These are phyloP conservation scores for Astrothelium subdiscretum DNA, from an alignment of 495 filamentous ascomycete species.

Conservation along the genomic window DNA sequence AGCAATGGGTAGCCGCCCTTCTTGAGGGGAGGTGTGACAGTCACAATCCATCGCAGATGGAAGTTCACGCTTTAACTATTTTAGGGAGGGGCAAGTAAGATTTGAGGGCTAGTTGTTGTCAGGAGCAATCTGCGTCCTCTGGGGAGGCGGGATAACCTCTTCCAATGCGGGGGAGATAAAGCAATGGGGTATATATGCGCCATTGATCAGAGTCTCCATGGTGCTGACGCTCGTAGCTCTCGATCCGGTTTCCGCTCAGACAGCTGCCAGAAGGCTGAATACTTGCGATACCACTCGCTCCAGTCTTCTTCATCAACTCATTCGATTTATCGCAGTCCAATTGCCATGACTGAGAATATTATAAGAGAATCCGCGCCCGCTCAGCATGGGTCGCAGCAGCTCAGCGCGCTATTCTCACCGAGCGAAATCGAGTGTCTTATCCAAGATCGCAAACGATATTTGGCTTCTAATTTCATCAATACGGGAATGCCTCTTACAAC, in stretches of 20 bases:
- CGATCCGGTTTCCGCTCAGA: neutral
- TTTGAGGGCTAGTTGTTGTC: neutral
- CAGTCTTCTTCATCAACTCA: neutral
- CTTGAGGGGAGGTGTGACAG: neutral
- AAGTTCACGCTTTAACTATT: neutral
- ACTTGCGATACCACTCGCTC: neutral
- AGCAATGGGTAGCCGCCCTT: neutral
- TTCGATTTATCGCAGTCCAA: neutral
- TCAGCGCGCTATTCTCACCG: neutral
- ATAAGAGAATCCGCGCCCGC: neutral
- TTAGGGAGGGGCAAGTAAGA: neutral
- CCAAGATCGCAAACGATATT: conserved; percentile 1
- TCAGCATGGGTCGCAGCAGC: neutral
- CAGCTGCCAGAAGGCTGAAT: neutral
- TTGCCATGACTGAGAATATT: neutral
- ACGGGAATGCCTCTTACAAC: neutral
- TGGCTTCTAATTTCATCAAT: neutral
- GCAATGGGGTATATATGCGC: neutral
- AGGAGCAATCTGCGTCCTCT: neutral
- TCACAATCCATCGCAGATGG: neutral
- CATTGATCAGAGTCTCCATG: neutral
- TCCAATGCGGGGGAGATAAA: neutral
- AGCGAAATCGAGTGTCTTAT: neutral
- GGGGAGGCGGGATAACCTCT: neutral
- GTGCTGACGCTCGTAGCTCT: neutral